Percentiles rank a stretch among this genome's conserved stretches.
Conservation (phyloP, 192 early-diverging fungal species). For the Piromyces finnis region DNA sequence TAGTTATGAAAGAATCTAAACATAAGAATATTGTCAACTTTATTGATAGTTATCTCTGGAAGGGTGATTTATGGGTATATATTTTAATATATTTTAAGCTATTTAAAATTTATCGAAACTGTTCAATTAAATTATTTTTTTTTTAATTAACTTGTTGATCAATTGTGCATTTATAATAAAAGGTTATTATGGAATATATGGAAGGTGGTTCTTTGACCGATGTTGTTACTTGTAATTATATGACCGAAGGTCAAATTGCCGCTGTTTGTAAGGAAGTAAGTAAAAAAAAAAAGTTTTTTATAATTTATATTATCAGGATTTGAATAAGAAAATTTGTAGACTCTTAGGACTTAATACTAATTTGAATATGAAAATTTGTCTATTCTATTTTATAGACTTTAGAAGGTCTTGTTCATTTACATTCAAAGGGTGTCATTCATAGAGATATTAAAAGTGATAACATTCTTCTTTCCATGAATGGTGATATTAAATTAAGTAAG, state of each 20-base stretch:
- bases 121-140: too few relatives aligned
- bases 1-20: constrained; percentile 27
- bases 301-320: too few relatives aligned
- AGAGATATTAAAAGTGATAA: constrained; percentile 81
- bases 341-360: too few relatives aligned
- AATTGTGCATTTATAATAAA: too few relatives aligned
- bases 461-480: constrained; percentile 57
- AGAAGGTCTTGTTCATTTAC: constrained; percentile 53
- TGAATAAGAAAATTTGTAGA: too few relatives aligned
- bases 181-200: constrained; percentile 85
- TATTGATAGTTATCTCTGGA: constrained; percentile 58
- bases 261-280: constrained; percentile 77
- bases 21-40: constrained; percentile 66
- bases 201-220: constrained; percentile 76
- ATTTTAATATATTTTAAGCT: too few relatives aligned
- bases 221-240: constrained; percentile 52
- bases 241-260: constrained; percentile 90
- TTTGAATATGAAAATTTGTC: too few relatives aligned
- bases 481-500: constrained; percentile 58
- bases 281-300: too few relatives aligned
- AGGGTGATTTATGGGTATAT: constrained; percentile 60
- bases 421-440: constrained; percentile 56
- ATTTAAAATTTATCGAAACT: too few relatives aligned
- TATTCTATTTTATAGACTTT: too few relatives aligned
- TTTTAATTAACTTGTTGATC: too few relatives aligned